Evolutionary conservation across 2,329 filamentous ascomycete genomes (phyloP).

Genomic region (Aspergillus brunneoviolaceus): DNA sequence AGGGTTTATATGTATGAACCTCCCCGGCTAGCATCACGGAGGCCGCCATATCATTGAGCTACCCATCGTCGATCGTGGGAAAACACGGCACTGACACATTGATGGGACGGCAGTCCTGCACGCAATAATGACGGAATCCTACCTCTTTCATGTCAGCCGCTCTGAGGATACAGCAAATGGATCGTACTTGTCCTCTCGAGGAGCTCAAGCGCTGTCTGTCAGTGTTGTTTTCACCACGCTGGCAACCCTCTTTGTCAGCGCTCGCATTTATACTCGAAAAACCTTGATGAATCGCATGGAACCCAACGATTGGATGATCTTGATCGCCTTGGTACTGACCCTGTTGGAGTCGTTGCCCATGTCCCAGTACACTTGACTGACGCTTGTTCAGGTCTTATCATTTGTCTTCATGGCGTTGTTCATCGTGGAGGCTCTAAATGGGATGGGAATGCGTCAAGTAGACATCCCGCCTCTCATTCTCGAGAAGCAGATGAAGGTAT

Average conservation of each 20-base stretch:
- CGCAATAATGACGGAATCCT: constrained; percentile 19
- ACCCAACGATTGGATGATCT: constrained; percentile 39
- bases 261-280: constrained; percentile 35
- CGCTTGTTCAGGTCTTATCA: constrained; percentile 27
- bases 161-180: constrained; percentile 18
- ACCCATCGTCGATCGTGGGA: neutral
- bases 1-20: constrained; percentile 6
- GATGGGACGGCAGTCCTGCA: neutral
- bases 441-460: constrained; percentile 36
- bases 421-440: constrained; percentile 34
- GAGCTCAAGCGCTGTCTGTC: constrained; percentile 26
- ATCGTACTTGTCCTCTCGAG: constrained; percentile 26
- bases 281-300: constrained; percentile 34
- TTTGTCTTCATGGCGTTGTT: constrained; percentile 37
- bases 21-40: neutral
- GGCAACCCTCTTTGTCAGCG: constrained; percentile 30
- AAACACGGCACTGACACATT: neutral
- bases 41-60: constrained; percentile 1
- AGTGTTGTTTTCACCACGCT: constrained; percentile 35
- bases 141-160: constrained; percentile 18
- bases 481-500: constrained; percentile 36
- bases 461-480: constrained; percentile 31
- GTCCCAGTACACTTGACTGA: neutral
- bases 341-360: neutral
- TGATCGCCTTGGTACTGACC: constrained; percentile 32